A percentile compares a stretch with the other conserved stretches of the same genome.
Evolutionary conservation across 2,329 filamentous ascomycete species (phyloP).

Genomic region (Pochonia chlamydosporia): DNA sequence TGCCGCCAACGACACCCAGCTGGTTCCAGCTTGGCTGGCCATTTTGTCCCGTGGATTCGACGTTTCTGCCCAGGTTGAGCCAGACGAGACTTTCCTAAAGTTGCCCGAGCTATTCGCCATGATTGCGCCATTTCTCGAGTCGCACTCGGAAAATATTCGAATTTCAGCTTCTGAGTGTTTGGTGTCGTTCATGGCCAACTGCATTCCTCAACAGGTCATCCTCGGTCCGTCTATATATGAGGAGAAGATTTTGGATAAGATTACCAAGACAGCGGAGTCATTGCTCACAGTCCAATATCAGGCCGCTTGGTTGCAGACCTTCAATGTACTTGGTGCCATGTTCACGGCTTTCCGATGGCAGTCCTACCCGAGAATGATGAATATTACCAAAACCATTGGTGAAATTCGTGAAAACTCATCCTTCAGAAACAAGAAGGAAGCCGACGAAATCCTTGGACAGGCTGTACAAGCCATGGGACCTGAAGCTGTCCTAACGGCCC

Average conservation of each 20-base stretch:
- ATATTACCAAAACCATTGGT: constrained; percentile 72
- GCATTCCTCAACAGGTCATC: constrained; percentile 76
- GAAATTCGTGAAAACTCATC: constrained; percentile 83
- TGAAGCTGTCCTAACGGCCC: constrained; percentile 70
- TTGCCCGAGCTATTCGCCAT: constrained; percentile 78
- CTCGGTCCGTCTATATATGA: constrained; percentile 88
- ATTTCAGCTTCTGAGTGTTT: constrained; percentile 92
- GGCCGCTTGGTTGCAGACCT: constrained; percentile 90
- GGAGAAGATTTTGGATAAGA: constrained; percentile 79
- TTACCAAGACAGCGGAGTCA: constrained; percentile 66
- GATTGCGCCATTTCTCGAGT: constrained; percentile 76
- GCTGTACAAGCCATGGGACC: constrained; percentile 89
- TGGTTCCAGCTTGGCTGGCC: constrained; percentile 94
- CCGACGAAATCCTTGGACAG: constrained; percentile 82
- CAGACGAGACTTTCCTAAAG: constrained; percentile 87
- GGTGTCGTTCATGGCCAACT: constrained; percentile 87
- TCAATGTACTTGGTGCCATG: constrained; percentile 79
- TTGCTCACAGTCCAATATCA: constrained; percentile 88
- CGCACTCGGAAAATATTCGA: constrained; percentile 85
- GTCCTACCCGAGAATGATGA: constrained; percentile 69
- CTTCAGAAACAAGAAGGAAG: constrained; percentile 91
- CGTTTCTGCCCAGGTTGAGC: constrained; percentile 80
- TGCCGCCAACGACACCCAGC: constrained; percentile 86
- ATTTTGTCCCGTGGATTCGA: constrained; percentile 93
- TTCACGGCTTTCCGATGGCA: constrained; percentile 85